Conservation (phyloP, 1,139 yeast genomes). For the Pichia sp. region DNA sequence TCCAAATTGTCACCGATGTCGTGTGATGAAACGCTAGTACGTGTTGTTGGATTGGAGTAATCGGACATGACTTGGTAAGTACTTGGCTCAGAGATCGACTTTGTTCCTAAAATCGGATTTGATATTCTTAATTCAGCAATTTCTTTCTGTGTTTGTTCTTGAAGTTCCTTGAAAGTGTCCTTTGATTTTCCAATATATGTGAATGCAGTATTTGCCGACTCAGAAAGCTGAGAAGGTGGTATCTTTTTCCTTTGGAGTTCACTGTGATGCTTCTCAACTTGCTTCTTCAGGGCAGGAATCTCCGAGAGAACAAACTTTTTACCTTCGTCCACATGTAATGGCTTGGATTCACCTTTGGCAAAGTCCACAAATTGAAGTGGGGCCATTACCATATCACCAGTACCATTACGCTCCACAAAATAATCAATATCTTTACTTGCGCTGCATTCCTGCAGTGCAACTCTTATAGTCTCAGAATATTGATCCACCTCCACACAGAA, state of each 20-base stretch:
- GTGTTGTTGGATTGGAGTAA: slow-evolving; percentile 45
- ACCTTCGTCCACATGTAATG: slow-evolving; percentile 15
- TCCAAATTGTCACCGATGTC: slow-evolving; percentile 8
- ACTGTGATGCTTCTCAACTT: not conserved
- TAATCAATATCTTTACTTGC: slow-evolving; percentile 51
- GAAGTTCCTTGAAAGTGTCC: slow-evolving; percentile 24
- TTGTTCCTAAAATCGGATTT: slow-evolving; percentile 3
- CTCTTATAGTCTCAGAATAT: slow-evolving; percentile 62
- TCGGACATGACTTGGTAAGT: slow-evolving; percentile 24
- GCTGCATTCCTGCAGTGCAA: slow-evolving; percentile 61
- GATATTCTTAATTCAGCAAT: slow-evolving; percentile 8
- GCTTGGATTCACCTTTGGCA: slow-evolving; percentile 31
- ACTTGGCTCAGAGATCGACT: slow-evolving; percentile 21
- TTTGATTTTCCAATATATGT: slow-evolving; percentile 20
- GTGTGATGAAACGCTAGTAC: slow-evolving; percentile 13
- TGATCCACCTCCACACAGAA: slow-evolving; percentile 77
- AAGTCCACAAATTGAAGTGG: slow-evolving; percentile 49
- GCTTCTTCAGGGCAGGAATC: slow-evolving; percentile 7
- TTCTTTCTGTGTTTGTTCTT: slow-evolving; percentile 22
- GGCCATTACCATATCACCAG: slow-evolving; percentile 59
- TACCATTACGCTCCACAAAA: slow-evolving; percentile 51
- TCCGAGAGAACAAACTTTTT: slow-evolving; percentile 11
- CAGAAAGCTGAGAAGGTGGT: slow-evolving; percentile 27
- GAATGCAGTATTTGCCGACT: slow-evolving; percentile 18
- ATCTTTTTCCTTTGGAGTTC: slow-evolving; percentile 17